These are phyloP conservation scores for Solanum lycopersicoides DNA, from an alignment of 257 asterid genomes.

Conservation along the genomic window DNA sequence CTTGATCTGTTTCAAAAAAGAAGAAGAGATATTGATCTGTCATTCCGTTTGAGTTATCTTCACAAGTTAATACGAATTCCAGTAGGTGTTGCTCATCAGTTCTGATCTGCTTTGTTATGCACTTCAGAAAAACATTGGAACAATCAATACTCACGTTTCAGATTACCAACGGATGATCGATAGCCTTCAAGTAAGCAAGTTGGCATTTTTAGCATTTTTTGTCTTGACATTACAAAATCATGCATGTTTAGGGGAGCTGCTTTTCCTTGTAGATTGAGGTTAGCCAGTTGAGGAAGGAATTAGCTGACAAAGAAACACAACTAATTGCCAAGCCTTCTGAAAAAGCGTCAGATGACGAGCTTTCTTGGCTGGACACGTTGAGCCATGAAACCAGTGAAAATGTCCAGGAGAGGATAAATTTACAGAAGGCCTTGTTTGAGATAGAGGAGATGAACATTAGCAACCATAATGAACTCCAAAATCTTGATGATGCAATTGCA, in stretches of 20 bases:
- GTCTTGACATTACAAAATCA: neutral
- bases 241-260: neutral
- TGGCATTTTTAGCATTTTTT: constrained; percentile 1
- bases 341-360: constrained; percentile 54
- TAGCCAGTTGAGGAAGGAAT: constrained; percentile 62
- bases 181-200: constrained; percentile 45
- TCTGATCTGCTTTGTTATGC: constrained; percentile 13
- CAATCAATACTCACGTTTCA: constrained; percentile 66
- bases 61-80: neutral
- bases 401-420: constrained; percentile 89
- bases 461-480: constrained; percentile 82
- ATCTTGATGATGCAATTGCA: constrained; percentile 77
- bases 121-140: constrained; percentile 85
- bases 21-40: neutral
- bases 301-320: constrained; percentile 82
- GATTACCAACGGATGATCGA: constrained; percentile 94
- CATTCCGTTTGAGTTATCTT: neutral
- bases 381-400: constrained; percentile 94
- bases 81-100: neutral
- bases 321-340: constrained; percentile 71
- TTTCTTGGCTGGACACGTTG: constrained; percentile 58
- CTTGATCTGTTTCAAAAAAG: neutral
- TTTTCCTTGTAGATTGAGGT: constrained; percentile 62
- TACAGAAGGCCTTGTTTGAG: constrained; percentile 87
- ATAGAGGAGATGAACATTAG: constrained; percentile 85